Conservation (phyloP, 164 flowering plant species). For the Umbellularia californica region DNA sequence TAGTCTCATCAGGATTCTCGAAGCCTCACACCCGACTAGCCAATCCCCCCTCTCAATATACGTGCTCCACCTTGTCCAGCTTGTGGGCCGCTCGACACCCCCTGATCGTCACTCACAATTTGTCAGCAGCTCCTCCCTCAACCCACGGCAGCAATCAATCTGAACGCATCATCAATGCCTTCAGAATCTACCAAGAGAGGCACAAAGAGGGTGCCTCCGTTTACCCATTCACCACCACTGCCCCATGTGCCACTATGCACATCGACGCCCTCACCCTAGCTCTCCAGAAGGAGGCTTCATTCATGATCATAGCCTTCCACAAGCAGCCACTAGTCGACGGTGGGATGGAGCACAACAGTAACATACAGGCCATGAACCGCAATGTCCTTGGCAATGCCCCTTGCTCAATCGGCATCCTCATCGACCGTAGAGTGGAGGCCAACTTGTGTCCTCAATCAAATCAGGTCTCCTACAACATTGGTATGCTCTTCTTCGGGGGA, state of each 20-base stretch:
- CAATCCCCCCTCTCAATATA: conserved; percentile 33
- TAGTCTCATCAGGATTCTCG: conserved; percentile 42
- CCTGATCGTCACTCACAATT: conserved; percentile 20
- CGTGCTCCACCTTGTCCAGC: conserved; percentile 48
- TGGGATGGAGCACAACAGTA: background rate
- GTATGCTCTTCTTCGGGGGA: conserved; percentile 36
- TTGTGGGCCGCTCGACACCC: conserved; percentile 31
- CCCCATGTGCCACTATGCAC: conserved; percentile 30
- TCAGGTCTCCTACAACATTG: conserved; percentile 8
- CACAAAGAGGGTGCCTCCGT: conserved; percentile 1
- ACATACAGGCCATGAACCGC: conserved; percentile 13
- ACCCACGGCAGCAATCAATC: background rate
- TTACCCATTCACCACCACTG: conserved; percentile 19
- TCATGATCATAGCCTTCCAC: conserved; percentile 35
- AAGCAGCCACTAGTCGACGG: conserved; percentile 11
- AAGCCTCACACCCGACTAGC: conserved; percentile 37
- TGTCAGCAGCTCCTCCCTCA: too few species aligned
- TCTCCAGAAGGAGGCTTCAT: conserved; percentile 12
- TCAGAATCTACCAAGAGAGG: conserved; percentile 16
- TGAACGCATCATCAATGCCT: conserved; percentile 23
- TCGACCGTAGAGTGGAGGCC: conserved; percentile 19
- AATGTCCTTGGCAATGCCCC: conserved; percentile 32
- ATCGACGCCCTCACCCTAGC: conserved; percentile 30
- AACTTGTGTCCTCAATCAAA: background rate
- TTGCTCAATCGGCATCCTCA: conserved; percentile 41